Conservation (phyloP, 345 rosid species). For the Pistacia atlantica region DNA sequence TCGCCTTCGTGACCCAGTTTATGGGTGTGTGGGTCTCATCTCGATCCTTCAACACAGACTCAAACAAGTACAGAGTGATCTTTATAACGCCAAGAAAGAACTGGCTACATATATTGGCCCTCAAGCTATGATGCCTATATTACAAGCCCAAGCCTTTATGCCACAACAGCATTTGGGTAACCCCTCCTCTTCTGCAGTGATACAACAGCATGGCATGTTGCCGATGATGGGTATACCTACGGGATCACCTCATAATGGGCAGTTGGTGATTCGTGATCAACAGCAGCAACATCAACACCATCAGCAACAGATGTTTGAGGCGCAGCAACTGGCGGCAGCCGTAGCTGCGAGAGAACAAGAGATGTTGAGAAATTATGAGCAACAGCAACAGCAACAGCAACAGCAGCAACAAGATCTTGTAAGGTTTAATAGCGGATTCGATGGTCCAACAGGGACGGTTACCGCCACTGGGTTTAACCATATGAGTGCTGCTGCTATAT, state of each 20-base stretch:
- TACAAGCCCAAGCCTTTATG: conserved; percentile 32
- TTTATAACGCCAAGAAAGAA: conserved; percentile 57
- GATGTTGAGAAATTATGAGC: conserved; percentile 56
- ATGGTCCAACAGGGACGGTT: conserved; percentile 34
- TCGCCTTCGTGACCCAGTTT: conserved; percentile 78
- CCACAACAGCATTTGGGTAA: conserved; percentile 38
- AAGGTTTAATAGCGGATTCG: conserved; percentile 44
- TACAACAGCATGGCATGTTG: conserved; percentile 33
- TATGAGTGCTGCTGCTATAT: conserved; percentile 32
- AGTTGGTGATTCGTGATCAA: conserved; percentile 39
- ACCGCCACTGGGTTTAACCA: conserved; percentile 47
- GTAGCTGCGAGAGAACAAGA: conserved; percentile 63
- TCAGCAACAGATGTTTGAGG: conserved; percentile 55
- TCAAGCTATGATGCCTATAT: conserved; percentile 48
- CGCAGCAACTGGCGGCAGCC: conserved; percentile 64
- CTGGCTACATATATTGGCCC: conserved; percentile 53
- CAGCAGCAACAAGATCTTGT: conserved; percentile 49
- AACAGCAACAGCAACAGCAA: conserved; percentile 23
- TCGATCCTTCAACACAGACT: conserved; percentile 69
- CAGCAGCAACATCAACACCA: conserved; percentile 40
- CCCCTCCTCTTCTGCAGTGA: conserved; percentile 36
- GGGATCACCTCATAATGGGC: conserved; percentile 28
- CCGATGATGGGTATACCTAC: conserved; percentile 58
- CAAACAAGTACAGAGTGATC: conserved; percentile 51
- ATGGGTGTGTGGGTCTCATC: conserved; percentile 82